Base-by-base conservation (phyloP, 768 basidiomycete genomes). In the Vararia minispora region DNA sequence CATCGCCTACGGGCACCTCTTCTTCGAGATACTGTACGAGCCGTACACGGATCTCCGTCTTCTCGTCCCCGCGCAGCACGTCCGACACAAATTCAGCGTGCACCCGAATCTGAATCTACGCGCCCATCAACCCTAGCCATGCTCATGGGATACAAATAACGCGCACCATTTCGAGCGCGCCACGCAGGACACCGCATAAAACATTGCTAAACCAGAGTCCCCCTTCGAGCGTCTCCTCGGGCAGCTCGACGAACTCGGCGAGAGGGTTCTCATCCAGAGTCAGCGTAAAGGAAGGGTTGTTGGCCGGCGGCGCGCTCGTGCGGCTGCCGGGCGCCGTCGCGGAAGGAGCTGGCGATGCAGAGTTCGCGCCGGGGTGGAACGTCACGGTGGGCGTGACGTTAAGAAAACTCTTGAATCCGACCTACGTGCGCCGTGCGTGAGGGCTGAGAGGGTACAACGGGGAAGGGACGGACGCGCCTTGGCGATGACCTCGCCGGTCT, bases 121-220 rank as follows among this genome's bases (percentile, higher is more conserved):
- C 20, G 22, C 14, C 11, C 6, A 29, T 33, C 52, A 47, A 41
- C 37, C 25, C 3, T 21, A 6, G 24, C 20, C 23, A 12, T n/a
- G 40, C 35, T 14, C 26, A 30, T 20, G n/a, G 29, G 28, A 20
- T 12, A 24, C 16, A 16, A 20, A 33, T 33, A 7, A 29, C 16
- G 59, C 71, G 44, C 52, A 95, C 95, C 95, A 99, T 98, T 64
- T 99, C 95, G 35, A 99, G 58, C 25, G 91, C 76, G 3, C 95
- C 95, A 37, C 92, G 66, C 34, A 98, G 59, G 6, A 98, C 94
- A 4, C 95, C 95, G 52, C 91, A 94, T 2, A 95, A 64, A 29
- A 98, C 81, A 59, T 98, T 98, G 59, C 87, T 91, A 58, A 91
- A 98, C 88, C 90, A 95, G 25, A 99, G 61, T 1, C 90, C 92